Base-by-base conservation (phyloP, 1,284 basidiomycete species). In the Volvariella volvacea region DNA sequence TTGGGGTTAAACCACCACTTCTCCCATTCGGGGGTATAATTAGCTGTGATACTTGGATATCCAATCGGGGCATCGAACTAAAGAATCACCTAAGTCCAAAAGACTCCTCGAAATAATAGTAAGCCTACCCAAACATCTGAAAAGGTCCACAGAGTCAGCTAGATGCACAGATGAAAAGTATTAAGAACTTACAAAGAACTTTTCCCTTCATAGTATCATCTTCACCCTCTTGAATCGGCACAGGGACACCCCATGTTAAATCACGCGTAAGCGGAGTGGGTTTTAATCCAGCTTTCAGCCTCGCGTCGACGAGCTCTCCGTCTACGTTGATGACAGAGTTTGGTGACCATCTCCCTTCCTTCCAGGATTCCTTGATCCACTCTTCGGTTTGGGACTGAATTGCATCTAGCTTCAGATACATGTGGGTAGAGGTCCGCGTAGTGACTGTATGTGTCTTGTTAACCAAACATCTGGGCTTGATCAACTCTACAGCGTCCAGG, bases 31-130 rank as follows among this genome's bases (percentile, higher is more conserved):
- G 85, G 71, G 17, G 92, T 96, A 70, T 96, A 95, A 61, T 88
- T 90, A 45, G 93, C 92, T 4, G 95, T 99, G 57, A 99, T 98
- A 65, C 92, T 96, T 3, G 92, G 87, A 65, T 99, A 99, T 45
- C 96, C 96, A 50, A 97, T 92, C 14, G 92, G 91, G 0, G 96
- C 96, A 58, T 99, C 96, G 61, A 97, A 98, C 95, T 92, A 60
- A n/a, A n/a, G 17, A 16, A 3, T n/a, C 14, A 36, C 16, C 17
- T 28, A 39, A 36, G 20, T 28, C 39, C 16, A 7, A 42, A 15
- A 41, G 15, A 41, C 17, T 49, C 21, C 47, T 41, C 12, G 21
- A 8, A 28, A 2, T 7, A 12, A 30, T 16, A 10, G 20, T 6
- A 28, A 12, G 12, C 25, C 43, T 59, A 88, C 86, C 87, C 88